Evolutionary conservation across 2,329 filamentous ascomycete genomes (phyloP).

Genomic region (Diaporthe australafricana): DNA sequence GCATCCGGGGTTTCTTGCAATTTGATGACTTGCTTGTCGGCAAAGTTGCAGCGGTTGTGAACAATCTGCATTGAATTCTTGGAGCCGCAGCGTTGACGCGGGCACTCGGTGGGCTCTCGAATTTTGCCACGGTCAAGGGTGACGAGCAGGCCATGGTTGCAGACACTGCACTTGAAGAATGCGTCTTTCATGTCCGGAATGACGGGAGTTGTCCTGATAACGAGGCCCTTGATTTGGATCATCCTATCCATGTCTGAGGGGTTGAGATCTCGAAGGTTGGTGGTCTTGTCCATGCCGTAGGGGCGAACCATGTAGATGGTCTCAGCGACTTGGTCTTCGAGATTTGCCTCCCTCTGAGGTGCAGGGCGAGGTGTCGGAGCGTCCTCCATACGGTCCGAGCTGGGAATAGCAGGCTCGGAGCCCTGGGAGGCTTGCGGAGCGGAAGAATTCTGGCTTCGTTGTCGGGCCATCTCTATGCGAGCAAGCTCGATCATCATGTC

Average conservation of each 20-base stretch:
- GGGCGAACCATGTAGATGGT: conserved; percentile 88
- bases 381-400: conserved; percentile 77
- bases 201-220: conserved; percentile 94
- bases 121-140: conserved; percentile 97
- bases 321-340: conserved; percentile 84
- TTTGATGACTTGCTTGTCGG: conserved; percentile 99
- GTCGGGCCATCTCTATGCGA: conserved; percentile 79
- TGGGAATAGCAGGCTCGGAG: conserved; percentile 82
- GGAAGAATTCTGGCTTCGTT: conserved; percentile 71
- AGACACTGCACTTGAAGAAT: conserved; percentile 95
- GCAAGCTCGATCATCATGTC: conserved; percentile 94
- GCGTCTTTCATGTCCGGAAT: conserved; percentile 99
- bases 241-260: conserved; percentile 96
- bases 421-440: conserved; percentile 65
- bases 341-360: conserved; percentile 63
- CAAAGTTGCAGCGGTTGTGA: conserved; percentile 94
- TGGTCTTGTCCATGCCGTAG: conserved; percentile 86
- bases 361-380: conserved; percentile 57
- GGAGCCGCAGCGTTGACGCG: conserved; percentile 81
- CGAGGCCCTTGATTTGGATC: conserved; percentile 92
- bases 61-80: conserved; percentile 98
- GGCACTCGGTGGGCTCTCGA: conserved; percentile 90
- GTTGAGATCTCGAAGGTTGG: conserved; percentile 94
- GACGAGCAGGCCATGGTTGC: conserved; percentile 90
- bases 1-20: conserved; percentile 96